Evolutionary conservation across 2,329 filamentous ascomycete species (phyloP).

Genomic region (Periconia sp.): DNA sequence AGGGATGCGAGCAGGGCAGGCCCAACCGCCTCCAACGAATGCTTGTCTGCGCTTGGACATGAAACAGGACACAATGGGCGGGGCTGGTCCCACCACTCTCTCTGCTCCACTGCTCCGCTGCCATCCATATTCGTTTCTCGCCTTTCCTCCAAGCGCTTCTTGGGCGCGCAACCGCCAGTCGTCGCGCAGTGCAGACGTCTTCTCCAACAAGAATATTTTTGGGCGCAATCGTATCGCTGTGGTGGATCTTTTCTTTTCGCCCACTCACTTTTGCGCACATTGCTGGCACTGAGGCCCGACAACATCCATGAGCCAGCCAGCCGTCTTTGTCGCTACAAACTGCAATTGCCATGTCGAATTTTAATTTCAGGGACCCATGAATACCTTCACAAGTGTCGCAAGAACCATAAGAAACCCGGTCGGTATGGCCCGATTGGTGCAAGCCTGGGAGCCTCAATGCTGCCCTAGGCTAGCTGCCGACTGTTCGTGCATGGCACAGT

Average conservation of each 20-base stretch:
- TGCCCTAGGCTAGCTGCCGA: neutral
- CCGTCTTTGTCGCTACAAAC: constrained; percentile 19
- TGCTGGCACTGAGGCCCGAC: neutral
- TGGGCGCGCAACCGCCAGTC: constrained; percentile 33
- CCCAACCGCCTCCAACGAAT: constrained; percentile 6
- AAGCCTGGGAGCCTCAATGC: constrained; percentile 5
- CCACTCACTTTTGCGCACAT: neutral
- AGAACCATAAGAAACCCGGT: constrained; percentile 1
- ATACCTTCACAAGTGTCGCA: constrained; percentile 11
- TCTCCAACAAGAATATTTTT: constrained; percentile 16
- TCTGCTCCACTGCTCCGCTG: neutral
- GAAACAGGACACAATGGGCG: constrained; percentile 17
- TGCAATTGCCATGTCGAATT: constrained; percentile 1
- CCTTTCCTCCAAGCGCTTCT: constrained; percentile 30
- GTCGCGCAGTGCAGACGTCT: constrained; percentile 24
- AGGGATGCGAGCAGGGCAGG: constrained; percentile 4
- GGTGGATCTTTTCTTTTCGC: constrained; percentile 7
- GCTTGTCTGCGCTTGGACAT: constrained; percentile 13
- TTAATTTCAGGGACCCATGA: neutral
- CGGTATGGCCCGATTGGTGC: constrained; percentile 11
- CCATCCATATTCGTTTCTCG: constrained; percentile 18
- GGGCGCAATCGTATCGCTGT: constrained; percentile 16
- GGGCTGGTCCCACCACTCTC: constrained; percentile 17
- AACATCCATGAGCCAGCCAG: neutral
- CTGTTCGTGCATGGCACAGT: neutral